phyloP scores from a whole-genome alignment of 2,329 filamentous ascomycete species.

The Waltergamsia citrina region DNA sequence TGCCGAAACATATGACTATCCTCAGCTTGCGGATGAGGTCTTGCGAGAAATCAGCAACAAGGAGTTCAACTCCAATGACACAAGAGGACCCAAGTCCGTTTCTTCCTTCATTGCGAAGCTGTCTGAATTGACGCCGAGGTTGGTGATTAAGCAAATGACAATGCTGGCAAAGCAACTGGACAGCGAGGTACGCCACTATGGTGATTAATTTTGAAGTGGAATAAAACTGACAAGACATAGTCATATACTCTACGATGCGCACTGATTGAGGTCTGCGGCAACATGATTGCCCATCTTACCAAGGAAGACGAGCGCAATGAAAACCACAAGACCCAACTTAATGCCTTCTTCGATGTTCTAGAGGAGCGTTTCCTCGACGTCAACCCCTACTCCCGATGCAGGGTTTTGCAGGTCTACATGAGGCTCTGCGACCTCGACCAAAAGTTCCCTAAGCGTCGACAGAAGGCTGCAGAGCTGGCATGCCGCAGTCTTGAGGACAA shows the following conservation, averaged over 20 bases:
- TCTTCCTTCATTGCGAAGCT: slow-evolving; percentile 89
- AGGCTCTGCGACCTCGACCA: slow-evolving; percentile 90
- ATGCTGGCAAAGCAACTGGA: slow-evolving; percentile 90
- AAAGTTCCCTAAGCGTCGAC: slow-evolving; percentile 87
- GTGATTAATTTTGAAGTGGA: accelerated
- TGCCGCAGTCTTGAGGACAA: slow-evolving; percentile 90
- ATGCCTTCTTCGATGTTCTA: slow-evolving; percentile 92
- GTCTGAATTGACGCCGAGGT: slow-evolving; percentile 79
- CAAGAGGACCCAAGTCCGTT: slow-evolving; percentile 89
- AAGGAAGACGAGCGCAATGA: slow-evolving; percentile 86
- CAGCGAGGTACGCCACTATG: slow-evolving; percentile 57
- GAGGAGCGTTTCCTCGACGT: slow-evolving; percentile 94
- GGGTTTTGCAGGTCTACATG: slow-evolving; percentile 86
- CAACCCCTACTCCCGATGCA: slow-evolving; percentile 90
- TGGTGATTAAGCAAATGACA: slow-evolving; percentile 97
- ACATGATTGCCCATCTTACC: slow-evolving; percentile 83
- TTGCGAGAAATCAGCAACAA: slow-evolving; percentile 92
- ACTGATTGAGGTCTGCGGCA: slow-evolving; percentile 93
- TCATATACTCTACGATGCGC: slow-evolving; percentile 91
- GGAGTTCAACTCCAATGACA: slow-evolving; percentile 96
- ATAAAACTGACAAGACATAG: slow-evolving; percentile 27
- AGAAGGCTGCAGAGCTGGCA: slow-evolving; percentile 79
- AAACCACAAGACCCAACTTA: slow-evolving; percentile 89
- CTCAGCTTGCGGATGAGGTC: slow-evolving; percentile 88
- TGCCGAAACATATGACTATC: slow-evolving; percentile 94